Percentiles rank a stretch among this genome's conserved stretches.
phyloP scores from a whole-genome alignment of 2,329 filamentous ascomycete genomes.

The Fusarium duplospermum region DNA sequence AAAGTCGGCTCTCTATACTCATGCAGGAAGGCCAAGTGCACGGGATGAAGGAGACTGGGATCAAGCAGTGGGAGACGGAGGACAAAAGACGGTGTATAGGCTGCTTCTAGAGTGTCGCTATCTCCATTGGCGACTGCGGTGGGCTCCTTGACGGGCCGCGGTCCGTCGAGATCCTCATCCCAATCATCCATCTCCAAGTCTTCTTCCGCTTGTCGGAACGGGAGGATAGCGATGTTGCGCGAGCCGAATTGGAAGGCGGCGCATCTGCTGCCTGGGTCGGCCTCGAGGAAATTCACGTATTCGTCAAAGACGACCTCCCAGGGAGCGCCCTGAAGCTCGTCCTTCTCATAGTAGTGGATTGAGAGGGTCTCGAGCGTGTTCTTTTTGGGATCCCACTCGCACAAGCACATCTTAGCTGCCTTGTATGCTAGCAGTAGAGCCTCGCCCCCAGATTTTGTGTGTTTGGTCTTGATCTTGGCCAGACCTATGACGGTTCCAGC shows the following conservation, averaged over 20 bases:
- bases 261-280: slow-evolving; percentile 92
- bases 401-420: slow-evolving; percentile 91
- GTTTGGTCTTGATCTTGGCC: slow-evolving; percentile 77
- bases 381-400: slow-evolving; percentile 91
- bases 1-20: slow-evolving; percentile 98
- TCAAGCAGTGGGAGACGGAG: slow-evolving; percentile 90
- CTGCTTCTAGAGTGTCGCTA: slow-evolving; percentile 63
- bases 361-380: slow-evolving; percentile 87
- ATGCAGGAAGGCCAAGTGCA: slow-evolving; percentile 92
- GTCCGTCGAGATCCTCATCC: slow-evolving; percentile 83
- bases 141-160: slow-evolving; percentile 64
- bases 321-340: slow-evolving; percentile 84
- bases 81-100: slow-evolving; percentile 93
- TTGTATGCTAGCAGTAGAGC: slow-evolving; percentile 85
- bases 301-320: slow-evolving; percentile 82
- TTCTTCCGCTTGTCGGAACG: slow-evolving; percentile 87
- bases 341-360: slow-evolving; percentile 98
- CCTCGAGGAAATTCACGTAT: slow-evolving; percentile 83
- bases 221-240: slow-evolving; percentile 90
- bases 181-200: slow-evolving; percentile 93
- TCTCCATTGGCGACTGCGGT: slow-evolving; percentile 50
- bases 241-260: slow-evolving; percentile 93
- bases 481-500: slow-evolving; percentile 88
- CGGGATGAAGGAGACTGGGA: slow-evolving; percentile 85
- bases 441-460: slow-evolving; percentile 83